Conservation (phyloP, 1,284 basidiomycete genomes). For the Thelephora terrestris region DNA sequence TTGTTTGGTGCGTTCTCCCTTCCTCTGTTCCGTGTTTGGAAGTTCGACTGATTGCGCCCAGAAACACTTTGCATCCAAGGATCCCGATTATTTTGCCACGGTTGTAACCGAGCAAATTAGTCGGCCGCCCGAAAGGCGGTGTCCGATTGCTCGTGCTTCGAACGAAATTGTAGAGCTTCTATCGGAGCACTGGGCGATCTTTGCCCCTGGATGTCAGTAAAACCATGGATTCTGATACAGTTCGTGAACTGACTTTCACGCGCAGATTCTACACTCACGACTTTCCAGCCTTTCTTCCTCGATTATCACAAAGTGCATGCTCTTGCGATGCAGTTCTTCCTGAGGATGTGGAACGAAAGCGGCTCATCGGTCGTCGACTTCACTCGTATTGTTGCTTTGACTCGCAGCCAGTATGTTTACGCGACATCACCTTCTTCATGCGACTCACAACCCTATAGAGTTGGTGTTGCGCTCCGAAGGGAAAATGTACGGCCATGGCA, state of each 20-base stretch:
- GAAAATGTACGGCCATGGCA: conserved; percentile 80
- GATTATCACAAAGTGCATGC: conserved; percentile 80
- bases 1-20: conserved; percentile 52
- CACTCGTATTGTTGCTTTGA: conserved; percentile 70
- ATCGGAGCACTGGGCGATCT: conserved; percentile 81
- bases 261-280: conserved; percentile 66
- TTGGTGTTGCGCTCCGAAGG: conserved; percentile 67
- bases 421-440: not conserved
- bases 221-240: conserved; percentile 1
- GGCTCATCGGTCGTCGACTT: conserved; percentile 78
- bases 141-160: conserved; percentile 81
- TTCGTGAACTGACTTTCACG: not conserved
- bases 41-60: conserved; percentile 19
- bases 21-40: not conserved
- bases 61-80: conserved; percentile 50
- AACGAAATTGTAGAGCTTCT: conserved; percentile 82
- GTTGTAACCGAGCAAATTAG: conserved; percentile 83
- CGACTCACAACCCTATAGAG: conserved; percentile 29
- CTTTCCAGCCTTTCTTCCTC: conserved; percentile 86
- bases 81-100: conserved; percentile 77
- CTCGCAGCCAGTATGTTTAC: conserved; percentile 72
- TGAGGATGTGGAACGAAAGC: conserved; percentile 93
- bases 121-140: conserved; percentile 66
- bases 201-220: conserved; percentile 62
- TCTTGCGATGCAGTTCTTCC: conserved; percentile 80